phyloP scores from a whole-genome alignment of 2,329 filamentous ascomycete species.

The Dactylellina parvicollis region DNA sequence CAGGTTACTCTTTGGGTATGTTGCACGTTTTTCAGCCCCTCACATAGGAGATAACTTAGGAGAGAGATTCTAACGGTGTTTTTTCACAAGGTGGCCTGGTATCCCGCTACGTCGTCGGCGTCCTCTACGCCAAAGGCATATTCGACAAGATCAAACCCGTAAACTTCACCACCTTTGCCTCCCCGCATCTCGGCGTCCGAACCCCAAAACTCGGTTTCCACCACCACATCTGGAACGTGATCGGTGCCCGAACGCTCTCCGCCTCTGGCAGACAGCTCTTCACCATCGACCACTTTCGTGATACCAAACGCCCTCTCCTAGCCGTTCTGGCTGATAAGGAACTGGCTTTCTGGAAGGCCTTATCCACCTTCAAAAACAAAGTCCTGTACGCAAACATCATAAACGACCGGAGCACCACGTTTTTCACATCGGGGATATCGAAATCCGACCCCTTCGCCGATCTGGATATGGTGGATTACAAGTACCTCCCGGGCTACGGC shows the following conservation, averaged over 20 bases:
- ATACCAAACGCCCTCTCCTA: constrained; percentile 81
- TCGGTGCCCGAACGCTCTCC: constrained; percentile 82
- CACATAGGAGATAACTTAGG: background rate
- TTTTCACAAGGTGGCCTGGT: constrained; percentile 71
- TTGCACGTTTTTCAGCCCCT: background rate
- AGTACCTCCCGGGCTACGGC: constrained; percentile 78
- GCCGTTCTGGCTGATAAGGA: constrained; percentile 82
- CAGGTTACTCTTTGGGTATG: constrained; percentile 84
- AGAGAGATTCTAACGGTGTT: constrained; percentile 14
- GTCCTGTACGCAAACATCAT: constrained; percentile 85
- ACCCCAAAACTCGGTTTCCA: constrained; percentile 74
- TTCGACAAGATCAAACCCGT: constrained; percentile 83
- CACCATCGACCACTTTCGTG: constrained; percentile 82
- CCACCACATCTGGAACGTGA: constrained; percentile 79
- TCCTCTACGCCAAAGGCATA: constrained; percentile 81
- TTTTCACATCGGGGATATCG: constrained; percentile 75
- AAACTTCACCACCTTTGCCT: constrained; percentile 94
- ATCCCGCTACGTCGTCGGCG: constrained; percentile 83
- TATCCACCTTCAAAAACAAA: constrained; percentile 78
- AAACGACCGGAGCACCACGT: constrained; percentile 78
- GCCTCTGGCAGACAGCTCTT: constrained; percentile 88
- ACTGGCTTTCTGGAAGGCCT: constrained; percentile 83
- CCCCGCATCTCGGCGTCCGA: constrained; percentile 81
- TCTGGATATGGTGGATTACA: constrained; percentile 73
- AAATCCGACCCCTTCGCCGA: constrained; percentile 80